Evolutionary conservation across 768 basidiomycete genomes (phyloP), one percentile per base, ranked within the genome.

Genomic region (Russula emetica): DNA sequence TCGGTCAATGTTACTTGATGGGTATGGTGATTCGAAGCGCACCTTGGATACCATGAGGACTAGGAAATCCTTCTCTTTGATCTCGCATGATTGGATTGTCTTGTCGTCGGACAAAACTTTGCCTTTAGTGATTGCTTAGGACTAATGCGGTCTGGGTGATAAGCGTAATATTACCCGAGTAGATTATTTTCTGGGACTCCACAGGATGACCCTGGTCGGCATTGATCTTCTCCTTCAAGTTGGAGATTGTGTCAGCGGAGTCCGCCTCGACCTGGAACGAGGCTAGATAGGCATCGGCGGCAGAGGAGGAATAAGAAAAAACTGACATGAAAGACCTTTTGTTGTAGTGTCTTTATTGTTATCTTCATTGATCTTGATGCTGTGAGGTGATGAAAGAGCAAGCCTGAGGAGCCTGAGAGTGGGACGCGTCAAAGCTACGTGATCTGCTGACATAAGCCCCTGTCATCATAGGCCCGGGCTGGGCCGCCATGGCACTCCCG

Each of bases 31-130:
- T 44, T 36, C 26, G n/a, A 20, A 38, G 70, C 78, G 56, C 66
- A 95, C 95, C 85, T 97, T 98, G 56, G 94, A 85, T 38, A 98
- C 92, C 96, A 98, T 99, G 49, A 99, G 85, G n/a, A 99, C 97
- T 64, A 98, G 78, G 78, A 99, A 99, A 75, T 97, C 96, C 79
- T 97, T 98, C 77, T 98, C 96, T 78, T 97, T 95, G 80, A 98
- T 91, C 59, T 88, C 85, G 71, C 88, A 90, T 52, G 90, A 88
- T 70, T 83, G 90, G 40, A 99, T 83, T 2, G 88, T 89, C 79
- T 94, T 95, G 63, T 85, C 84, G 74, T 99, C 94, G 11, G 84
- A 73, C 24, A 98, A 82, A 53, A 99, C 88, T 80, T 96, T 95
- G 60, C 97, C 96, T 97, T 73, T 73, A 28, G 66, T 57, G 36